These are phyloP conservation scores for Erigeron canadensis DNA, from an alignment of 129 eudicot species.

Conservation along the genomic window DNA sequence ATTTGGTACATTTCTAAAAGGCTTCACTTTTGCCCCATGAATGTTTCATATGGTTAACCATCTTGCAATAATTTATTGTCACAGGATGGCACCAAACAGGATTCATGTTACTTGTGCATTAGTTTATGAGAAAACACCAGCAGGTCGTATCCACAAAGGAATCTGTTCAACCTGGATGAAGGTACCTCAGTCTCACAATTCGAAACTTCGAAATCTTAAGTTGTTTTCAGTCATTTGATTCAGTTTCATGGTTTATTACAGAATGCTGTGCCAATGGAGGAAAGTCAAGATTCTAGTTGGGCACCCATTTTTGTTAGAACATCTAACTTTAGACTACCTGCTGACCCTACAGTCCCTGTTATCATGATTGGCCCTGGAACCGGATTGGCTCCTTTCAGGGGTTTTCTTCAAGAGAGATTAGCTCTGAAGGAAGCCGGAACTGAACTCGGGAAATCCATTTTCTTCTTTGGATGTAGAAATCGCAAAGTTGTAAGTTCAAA, in stretches of 20 bases:
- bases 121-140: constrained; percentile 77
- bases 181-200: constrained; percentile 38
- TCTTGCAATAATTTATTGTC: constrained; percentile 16
- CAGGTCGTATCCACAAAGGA: constrained; percentile 91
- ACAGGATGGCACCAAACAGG: constrained; percentile 77
- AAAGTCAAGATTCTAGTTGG: constrained; percentile 66
- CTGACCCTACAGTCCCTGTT: constrained; percentile 72
- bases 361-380: constrained; percentile 99
- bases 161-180: constrained; percentile 99
- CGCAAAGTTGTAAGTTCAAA: constrained; percentile 61
- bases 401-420: constrained; percentile 91
- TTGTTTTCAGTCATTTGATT: background rate
- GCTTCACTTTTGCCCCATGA: background rate
- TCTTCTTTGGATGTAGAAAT: constrained; percentile 96
- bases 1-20: too few relatives aligned
- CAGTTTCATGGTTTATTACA: constrained; percentile 30
- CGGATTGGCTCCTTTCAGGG: constrained; percentile 98
- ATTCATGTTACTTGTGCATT: constrained; percentile 96
- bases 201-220: background rate
- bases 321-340: constrained; percentile 90
- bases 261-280: constrained; percentile 83
- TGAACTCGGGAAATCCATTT: constrained; percentile 71
- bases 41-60: constrained; percentile 5
- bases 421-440: constrained; percentile 87
- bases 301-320: constrained; percentile 88